Percentiles rank a stretch among this genome's conserved stretches.
Conservation (phyloP, 176 grass and related monocot species). For the Paspalum vaginatum region DNA sequence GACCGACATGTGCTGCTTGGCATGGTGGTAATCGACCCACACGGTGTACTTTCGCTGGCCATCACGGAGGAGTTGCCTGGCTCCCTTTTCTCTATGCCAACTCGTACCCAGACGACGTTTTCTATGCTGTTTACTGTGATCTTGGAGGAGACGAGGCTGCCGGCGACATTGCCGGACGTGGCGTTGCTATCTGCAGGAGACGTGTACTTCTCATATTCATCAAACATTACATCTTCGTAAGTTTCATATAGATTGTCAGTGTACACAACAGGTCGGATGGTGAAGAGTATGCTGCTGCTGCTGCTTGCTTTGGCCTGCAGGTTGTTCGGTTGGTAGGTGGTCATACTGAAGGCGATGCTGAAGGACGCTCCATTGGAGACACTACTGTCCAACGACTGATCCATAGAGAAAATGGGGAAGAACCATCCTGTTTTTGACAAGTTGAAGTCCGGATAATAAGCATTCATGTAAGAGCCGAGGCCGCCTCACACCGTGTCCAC, state of each 20-base stretch:
- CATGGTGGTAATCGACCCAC: not conserved
- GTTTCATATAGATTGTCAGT: too few relatives aligned
- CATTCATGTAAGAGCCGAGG: not conserved
- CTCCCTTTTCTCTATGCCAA: not conserved
- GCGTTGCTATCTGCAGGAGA: not conserved
- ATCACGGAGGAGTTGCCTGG: not conserved
- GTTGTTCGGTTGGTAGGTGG: not conserved
- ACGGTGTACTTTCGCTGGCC: not conserved
- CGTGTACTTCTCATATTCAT: too few relatives aligned
- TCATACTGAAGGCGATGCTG: not conserved
- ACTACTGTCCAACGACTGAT: too few relatives aligned
- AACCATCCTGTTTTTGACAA: too few relatives aligned
- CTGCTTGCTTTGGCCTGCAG: too few relatives aligned
- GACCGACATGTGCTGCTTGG: not conserved
- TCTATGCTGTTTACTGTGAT: not conserved
- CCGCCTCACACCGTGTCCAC: too few relatives aligned
- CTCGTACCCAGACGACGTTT: not conserved
- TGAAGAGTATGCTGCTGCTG: not conserved
- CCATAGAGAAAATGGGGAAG: too few relatives aligned
- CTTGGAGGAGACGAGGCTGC: not conserved
- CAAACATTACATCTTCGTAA: too few relatives aligned
- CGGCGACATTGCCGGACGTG: not conserved
- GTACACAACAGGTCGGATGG: not conserved
- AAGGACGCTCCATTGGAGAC: not conserved
- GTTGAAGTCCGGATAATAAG: too few relatives aligned